Conservation (phyloP, 306 rosid species). For the Lablab purpureus region DNA sequence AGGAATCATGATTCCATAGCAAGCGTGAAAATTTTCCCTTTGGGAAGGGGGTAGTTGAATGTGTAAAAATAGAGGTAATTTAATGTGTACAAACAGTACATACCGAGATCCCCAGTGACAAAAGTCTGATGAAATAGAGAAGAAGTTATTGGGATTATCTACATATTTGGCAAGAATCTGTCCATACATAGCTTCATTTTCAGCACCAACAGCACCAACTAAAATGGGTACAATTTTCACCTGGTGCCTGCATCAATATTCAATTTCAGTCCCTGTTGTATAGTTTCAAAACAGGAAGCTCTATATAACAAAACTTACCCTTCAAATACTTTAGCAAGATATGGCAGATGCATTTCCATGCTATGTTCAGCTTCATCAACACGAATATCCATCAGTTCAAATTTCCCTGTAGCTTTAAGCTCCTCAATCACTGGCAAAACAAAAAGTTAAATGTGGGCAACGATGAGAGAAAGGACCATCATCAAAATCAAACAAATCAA, state of each 20-base stretch:
- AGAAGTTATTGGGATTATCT: slow-evolving; percentile 82
- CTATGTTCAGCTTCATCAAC: slow-evolving; percentile 99
- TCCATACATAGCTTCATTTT: slow-evolving; percentile 85
- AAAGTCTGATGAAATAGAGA: slow-evolving; percentile 90
- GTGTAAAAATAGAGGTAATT: background rate
- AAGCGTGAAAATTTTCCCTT: background rate
- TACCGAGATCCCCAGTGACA: slow-evolving; percentile 99
- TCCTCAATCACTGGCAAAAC: slow-evolving; percentile 71
- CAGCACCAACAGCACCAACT: slow-evolving; percentile 84
- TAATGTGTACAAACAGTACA: slow-evolving; percentile 37
- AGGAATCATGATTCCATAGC: too few species aligned
- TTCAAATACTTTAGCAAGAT: slow-evolving; percentile 93
- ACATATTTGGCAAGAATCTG: slow-evolving; percentile 83
- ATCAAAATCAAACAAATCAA: slow-evolving; percentile 23
- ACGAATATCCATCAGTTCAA: slow-evolving; percentile 80
- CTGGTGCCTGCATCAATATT: slow-evolving; percentile 62
- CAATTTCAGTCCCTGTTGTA: slow-evolving; percentile 39
- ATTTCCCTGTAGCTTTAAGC: slow-evolving; percentile 87
- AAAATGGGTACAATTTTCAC: slow-evolving; percentile 93
- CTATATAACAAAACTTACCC: slow-evolving; percentile 62
- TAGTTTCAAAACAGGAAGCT: slow-evolving; percentile 29
- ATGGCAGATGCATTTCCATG: slow-evolving; percentile 99
- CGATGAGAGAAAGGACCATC: slow-evolving; percentile 20
- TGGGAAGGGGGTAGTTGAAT: background rate
- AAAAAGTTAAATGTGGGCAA: slow-evolving; percentile 14